A percentile compares a stretch with the other conserved stretches of the same genome.
Evolutionary conservation across 2,329 filamentous ascomycete genomes (phyloP).

Genomic region (Trichophyton mentagrophytes): DNA sequence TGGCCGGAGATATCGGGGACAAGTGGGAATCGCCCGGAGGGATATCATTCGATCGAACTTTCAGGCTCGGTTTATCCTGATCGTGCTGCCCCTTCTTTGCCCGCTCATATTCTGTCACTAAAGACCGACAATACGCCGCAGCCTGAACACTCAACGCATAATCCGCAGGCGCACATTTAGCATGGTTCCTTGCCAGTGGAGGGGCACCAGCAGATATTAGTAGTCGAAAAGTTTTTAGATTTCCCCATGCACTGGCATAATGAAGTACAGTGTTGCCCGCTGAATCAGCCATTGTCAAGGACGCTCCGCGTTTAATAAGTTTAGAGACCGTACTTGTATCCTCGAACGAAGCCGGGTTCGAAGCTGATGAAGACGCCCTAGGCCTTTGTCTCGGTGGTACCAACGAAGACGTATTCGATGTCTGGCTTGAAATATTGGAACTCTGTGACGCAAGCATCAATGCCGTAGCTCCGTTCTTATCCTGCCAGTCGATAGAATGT

Average conservation of each 20-base stretch:
- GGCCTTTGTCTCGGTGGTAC: slow-evolving; percentile 16
- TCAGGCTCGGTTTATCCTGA: slow-evolving; percentile 7
- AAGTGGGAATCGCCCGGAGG: neutral
- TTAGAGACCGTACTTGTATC: slow-evolving; percentile 19
- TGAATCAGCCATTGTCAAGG: slow-evolving; percentile 48
- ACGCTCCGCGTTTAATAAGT: slow-evolving; percentile 22
- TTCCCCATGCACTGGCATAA: slow-evolving; percentile 71
- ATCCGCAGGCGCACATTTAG: slow-evolving; percentile 70
- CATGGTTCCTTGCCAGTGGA: slow-evolving; percentile 56
- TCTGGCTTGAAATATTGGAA: slow-evolving; percentile 14
- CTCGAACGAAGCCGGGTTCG: slow-evolving; percentile 17
- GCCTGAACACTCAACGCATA: slow-evolving; percentile 73
- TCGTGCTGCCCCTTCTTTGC: slow-evolving; percentile 7
- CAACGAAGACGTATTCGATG: slow-evolving; percentile 13
- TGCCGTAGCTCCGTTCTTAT: slow-evolving; percentile 49
- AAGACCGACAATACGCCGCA: slow-evolving; percentile 68
- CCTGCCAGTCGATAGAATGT: slow-evolving; percentile 49
- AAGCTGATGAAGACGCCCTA: slow-evolving; percentile 11
- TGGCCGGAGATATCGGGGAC: slow-evolving; percentile 9
- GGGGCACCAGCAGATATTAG: slow-evolving; percentile 68
- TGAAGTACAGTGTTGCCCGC: slow-evolving; percentile 80
- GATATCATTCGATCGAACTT: slow-evolving; percentile 7
- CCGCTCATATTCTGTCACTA: slow-evolving; percentile 49
- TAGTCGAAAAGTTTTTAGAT: slow-evolving; percentile 62
- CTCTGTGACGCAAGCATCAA: slow-evolving; percentile 32